These are phyloP conservation scores for Saksenaea vasiformis DNA, from an alignment of 371 early-diverging fungal species.

Conservation along the genomic window DNA sequence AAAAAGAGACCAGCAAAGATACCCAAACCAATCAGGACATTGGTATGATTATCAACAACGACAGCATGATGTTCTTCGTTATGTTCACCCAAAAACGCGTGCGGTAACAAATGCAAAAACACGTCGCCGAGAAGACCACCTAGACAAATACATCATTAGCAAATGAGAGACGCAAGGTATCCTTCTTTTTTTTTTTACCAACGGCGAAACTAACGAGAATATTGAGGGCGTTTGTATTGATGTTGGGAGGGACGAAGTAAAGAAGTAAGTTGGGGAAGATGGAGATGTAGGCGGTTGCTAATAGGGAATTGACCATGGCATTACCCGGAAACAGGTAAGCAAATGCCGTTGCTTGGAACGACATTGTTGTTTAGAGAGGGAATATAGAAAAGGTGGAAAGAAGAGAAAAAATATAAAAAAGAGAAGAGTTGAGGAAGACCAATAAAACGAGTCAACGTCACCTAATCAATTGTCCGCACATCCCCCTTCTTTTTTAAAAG, in stretches of 20 bases:
- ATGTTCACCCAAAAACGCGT: conserved; percentile 68
- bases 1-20: conserved; percentile 76
- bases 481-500: not conserved
- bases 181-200: conserved; percentile 32
- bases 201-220: conserved; percentile 84
- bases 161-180: not conserved
- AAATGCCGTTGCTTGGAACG: conserved; percentile 46
- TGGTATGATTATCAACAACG: conserved; percentile 54
- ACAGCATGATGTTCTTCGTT: conserved; percentile 49
- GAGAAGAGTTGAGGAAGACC: not conserved
- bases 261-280: conserved; percentile 81
- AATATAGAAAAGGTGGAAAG: not conserved
- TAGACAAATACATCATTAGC: conserved; percentile 12
- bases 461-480: not conserved
- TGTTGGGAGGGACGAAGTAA: conserved; percentile 81
- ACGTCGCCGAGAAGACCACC: conserved; percentile 86
- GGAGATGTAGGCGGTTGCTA: conserved; percentile 84
- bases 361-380: conserved; percentile 19
- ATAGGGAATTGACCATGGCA: conserved; percentile 69
- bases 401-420: not conserved
- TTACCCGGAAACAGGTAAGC: conserved; percentile 63
- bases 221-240: conserved; percentile 70
- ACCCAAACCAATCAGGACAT: conserved; percentile 70
- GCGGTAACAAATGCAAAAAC: conserved; percentile 82
- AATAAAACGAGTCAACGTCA: not conserved